Evolutionary conservation across 257 asterid genomes (phyloP).

Genomic region (Parsonsia alboflavescens): DNA sequence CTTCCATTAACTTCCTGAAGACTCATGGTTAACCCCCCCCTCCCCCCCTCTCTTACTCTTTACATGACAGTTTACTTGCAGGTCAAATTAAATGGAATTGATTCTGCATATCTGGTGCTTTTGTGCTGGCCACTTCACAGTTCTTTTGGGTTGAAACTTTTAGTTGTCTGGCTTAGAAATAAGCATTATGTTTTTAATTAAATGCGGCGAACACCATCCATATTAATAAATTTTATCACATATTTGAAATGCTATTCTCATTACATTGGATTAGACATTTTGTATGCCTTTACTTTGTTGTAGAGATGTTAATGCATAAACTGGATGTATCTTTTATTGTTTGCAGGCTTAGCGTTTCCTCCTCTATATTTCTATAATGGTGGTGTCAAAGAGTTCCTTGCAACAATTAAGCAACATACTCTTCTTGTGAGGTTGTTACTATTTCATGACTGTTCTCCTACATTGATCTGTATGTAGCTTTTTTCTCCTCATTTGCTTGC

Average conservation of each 20-base stretch:
- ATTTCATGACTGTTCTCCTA: slow-evolving; percentile 18
- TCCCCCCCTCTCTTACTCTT: neutral
- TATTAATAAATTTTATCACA: neutral
- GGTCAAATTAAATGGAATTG: neutral
- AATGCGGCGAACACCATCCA: neutral
- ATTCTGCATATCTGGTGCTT: neutral
- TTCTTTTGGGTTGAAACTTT: neutral
- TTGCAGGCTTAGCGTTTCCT: slow-evolving; percentile 88
- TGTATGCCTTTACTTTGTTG: slow-evolving; percentile 1
- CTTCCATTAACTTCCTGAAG: neutral
- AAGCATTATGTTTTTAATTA: neutral
- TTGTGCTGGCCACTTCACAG: neutral
- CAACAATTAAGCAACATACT: slow-evolving; percentile 75
- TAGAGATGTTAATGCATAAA: neutral
- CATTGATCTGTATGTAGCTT: neutral
- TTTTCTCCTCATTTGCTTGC: neutral
- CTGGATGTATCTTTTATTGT: slow-evolving; percentile 9
- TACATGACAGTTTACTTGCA: neutral
- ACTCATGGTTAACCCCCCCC: neutral
- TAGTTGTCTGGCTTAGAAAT: neutral
- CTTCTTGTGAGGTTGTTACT: slow-evolving; percentile 69
- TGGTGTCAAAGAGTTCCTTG: slow-evolving; percentile 89
- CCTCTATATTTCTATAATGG: slow-evolving; percentile 96
- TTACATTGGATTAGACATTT: neutral
- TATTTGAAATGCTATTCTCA: neutral